phyloP scores from a whole-genome alignment of 139 green algal species.

The Monoraphidium neglectum region DNA sequence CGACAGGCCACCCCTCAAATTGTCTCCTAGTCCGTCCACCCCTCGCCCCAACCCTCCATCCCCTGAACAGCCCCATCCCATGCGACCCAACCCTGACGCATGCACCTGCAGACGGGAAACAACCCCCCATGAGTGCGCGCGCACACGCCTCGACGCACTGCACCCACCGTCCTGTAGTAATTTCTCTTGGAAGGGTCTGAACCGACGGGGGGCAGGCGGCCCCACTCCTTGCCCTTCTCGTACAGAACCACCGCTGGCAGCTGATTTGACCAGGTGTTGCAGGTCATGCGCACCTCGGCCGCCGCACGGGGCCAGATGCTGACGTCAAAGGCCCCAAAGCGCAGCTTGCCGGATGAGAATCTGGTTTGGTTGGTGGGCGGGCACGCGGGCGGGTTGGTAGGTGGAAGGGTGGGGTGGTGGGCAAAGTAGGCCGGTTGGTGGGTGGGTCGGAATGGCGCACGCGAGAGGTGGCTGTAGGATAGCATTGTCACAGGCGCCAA shows the following conservation, averaged over 20 bases:
- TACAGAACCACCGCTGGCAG: slow-evolving; percentile 37
- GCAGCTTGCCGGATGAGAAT: background rate
- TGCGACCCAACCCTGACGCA: too few relatives aligned
- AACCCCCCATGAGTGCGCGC: too few relatives aligned
- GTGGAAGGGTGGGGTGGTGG: background rate
- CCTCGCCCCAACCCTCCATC: background rate
- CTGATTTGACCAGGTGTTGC: slow-evolving; percentile 30
- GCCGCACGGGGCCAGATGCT: background rate
- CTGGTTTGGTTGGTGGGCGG: background rate
- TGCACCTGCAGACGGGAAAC: too few relatives aligned
- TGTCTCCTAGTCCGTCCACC: background rate
- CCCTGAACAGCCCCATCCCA: too few relatives aligned
- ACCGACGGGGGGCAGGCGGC: slow-evolving; percentile 17
- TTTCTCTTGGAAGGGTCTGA: background rate
- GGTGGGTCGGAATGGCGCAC: background rate
- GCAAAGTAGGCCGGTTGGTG: background rate
- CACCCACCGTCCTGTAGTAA: slow-evolving; percentile 8
- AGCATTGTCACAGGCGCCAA: background rate
- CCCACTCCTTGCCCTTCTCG: slow-evolving; percentile 37
- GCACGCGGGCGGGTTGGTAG: background rate
- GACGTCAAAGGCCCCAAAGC: slow-evolving; percentile 5
- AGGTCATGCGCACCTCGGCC: background rate
- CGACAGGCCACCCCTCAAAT: background rate
- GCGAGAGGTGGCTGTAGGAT: background rate
- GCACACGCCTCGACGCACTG: background rate